Conservation (phyloP, 1,284 basidiomycete species). For the Cutaneotrichosporon cutaneum region DNA sequence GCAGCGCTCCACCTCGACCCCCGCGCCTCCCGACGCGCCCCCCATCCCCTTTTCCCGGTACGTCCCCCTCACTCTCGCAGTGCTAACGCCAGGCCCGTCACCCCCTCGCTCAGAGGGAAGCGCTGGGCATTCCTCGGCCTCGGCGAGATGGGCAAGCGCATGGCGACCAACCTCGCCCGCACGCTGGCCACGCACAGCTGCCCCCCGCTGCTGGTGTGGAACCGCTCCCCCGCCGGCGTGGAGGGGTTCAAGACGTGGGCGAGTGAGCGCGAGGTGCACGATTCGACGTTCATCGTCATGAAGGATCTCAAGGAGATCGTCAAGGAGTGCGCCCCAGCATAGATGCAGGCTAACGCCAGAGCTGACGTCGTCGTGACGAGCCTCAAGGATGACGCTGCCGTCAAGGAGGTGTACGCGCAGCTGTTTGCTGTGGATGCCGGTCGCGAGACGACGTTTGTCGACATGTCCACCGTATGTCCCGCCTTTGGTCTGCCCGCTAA, state of each 20-base stretch:
- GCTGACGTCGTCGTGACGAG: slow-evolving; percentile 80
- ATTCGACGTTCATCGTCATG: slow-evolving; percentile 39
- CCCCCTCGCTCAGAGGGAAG: neutral
- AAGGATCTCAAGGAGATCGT: slow-evolving; percentile 46
- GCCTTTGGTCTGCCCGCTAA: neutral
- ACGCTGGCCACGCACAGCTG: slow-evolving; percentile 25
- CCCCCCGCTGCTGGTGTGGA: slow-evolving; percentile 52
- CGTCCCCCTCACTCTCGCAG: neutral
- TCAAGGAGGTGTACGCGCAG: slow-evolving; percentile 65
- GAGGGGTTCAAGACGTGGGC: slow-evolving; percentile 44
- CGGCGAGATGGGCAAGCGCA: slow-evolving; percentile 52
- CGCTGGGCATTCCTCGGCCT: slow-evolving; percentile 52
- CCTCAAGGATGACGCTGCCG: slow-evolving; percentile 70
- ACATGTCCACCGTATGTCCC: slow-evolving; percentile 71
- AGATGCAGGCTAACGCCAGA: slow-evolving; percentile 37
- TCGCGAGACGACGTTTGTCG: slow-evolving; percentile 68
- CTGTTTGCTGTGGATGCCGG: slow-evolving; percentile 63
- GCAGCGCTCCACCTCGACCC: neutral
- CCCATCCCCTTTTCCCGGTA: slow-evolving; percentile 51
- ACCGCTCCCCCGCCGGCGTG: slow-evolving; percentile 43
- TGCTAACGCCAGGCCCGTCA: slow-evolving; percentile 10
- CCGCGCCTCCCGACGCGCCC: slow-evolving; percentile 6
- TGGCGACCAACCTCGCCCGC: slow-evolving; percentile 51
- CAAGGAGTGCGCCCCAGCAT: slow-evolving; percentile 34
- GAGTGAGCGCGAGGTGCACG: slow-evolving; percentile 29